Conservation (phyloP, 768 basidiomycete genomes). For the Tricholoma sp. region DNA sequence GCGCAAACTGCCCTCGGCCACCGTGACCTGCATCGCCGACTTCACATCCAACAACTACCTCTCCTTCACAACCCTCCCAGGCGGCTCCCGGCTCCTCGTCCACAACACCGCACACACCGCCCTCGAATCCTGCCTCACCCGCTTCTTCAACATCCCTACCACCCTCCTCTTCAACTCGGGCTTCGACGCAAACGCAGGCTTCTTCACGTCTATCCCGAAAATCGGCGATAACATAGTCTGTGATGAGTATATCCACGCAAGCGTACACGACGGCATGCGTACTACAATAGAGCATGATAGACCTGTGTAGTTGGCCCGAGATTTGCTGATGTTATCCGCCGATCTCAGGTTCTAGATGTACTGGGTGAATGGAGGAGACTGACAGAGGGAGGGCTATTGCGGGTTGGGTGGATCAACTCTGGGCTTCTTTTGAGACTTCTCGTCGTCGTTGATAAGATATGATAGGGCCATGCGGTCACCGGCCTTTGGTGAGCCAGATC, state of each 20-base stretch:
- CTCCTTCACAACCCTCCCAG: conserved; percentile 48
- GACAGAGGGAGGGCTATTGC: no score
- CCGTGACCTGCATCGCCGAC: conserved; percentile 53
- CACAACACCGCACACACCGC: conserved; percentile 64
- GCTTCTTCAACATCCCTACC: conserved; percentile 55
- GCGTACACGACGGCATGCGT: conserved; percentile 88
- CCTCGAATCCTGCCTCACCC: conserved; percentile 65
- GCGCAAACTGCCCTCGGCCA: conserved; percentile 59
- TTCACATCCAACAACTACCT: conserved; percentile 95
- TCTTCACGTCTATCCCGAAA: conserved; percentile 80
- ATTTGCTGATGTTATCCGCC: conserved; percentile 53
- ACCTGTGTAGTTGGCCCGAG: conserved; percentile 53
- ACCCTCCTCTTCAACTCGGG: conserved; percentile 90
- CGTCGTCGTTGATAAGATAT: no score
- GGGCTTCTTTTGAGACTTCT: no score
- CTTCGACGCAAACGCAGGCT: conserved; percentile 86
- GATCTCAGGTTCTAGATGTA: no score
- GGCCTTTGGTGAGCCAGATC: no score
- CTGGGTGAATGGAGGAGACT: no score
- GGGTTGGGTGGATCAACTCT: no score
- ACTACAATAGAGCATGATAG: no score
- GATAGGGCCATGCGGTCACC: no score
- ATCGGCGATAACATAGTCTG: conserved; percentile 70
- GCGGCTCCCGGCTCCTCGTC: conserved; percentile 83
- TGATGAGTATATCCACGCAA: conserved; percentile 89